Evolutionary conservation across 1,284 basidiomycete genomes (phyloP).

Genomic region (Boletellus deceptivus): DNA sequence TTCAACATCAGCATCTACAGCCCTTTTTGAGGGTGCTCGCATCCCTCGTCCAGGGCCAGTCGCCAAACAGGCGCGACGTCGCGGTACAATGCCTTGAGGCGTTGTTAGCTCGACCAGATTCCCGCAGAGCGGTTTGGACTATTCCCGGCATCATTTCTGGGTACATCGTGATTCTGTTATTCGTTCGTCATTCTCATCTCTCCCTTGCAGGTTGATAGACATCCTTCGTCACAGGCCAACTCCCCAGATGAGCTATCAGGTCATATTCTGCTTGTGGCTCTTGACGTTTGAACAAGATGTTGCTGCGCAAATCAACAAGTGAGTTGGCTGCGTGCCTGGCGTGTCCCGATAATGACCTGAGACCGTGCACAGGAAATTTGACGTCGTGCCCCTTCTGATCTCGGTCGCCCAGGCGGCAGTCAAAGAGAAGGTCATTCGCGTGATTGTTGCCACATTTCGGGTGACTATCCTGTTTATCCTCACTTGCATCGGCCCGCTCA

Average conservation of each 20-base stretch:
- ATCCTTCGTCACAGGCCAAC: constrained; percentile 72
- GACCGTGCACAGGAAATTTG: constrained; percentile 64
- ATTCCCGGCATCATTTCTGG: constrained; percentile 66
- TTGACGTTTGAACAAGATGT: constrained; percentile 87
- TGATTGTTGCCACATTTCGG: constrained; percentile 90
- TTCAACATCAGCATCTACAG: constrained; percentile 57
- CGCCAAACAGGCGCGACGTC: constrained; percentile 78
- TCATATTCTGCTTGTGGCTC: constrained; percentile 91
- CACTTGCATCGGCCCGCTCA: constrained; percentile 1
- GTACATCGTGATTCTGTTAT: constrained; percentile 35
- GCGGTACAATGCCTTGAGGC: constrained; percentile 89
- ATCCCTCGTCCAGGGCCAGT: constrained; percentile 58
- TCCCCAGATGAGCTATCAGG: constrained; percentile 96
- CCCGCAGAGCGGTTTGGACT: constrained; percentile 71
- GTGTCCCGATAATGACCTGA: neutral
- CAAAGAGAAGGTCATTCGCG: constrained; percentile 97
- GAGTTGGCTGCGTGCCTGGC: constrained; percentile 10
- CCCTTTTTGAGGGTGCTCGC: constrained; percentile 69
- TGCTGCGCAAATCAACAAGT: constrained; percentile 84
- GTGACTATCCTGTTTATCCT: constrained; percentile 39
- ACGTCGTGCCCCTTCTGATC: constrained; percentile 85
- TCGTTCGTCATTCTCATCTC: neutral
- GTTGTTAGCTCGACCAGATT: constrained; percentile 78
- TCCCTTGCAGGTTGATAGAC: constrained; percentile 61
- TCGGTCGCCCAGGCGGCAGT: constrained; percentile 86